Conservation (phyloP, 2,329 filamentous ascomycete genomes). For the Aspergillus uvarum region DNA sequence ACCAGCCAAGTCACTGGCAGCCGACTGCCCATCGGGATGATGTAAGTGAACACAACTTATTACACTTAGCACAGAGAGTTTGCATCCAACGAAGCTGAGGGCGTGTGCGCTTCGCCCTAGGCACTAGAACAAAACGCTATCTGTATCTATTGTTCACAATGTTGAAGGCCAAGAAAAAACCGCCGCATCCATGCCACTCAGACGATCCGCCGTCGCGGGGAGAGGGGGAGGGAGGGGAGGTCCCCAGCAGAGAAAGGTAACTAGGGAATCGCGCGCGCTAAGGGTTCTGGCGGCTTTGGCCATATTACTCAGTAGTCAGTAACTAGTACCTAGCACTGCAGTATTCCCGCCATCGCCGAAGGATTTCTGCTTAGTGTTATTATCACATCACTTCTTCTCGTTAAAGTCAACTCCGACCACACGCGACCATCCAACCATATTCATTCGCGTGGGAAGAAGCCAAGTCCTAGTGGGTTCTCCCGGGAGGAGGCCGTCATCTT, state of each 20-base stretch:
- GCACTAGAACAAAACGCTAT: no score
- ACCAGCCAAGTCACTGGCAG: not conserved
- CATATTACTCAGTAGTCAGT: no score
- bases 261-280: constrained; percentile 11
- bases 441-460: not conserved
- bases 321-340: not conserved
- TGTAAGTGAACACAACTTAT: not conserved
- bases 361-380: constrained; percentile 10
- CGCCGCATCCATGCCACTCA: not conserved
- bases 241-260: not conserved
- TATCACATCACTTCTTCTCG: constrained; percentile 8
- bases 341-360: constrained; percentile 1
- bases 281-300: constrained; percentile 3
- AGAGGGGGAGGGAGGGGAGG: not conserved
- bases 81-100: no score
- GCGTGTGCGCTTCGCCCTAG: not conserved
- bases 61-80: not conserved
- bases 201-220: constrained; percentile 15
- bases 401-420: not conserved
- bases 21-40: constrained; percentile 5
- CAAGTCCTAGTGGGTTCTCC: not conserved
- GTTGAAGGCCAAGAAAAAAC: constrained; percentile 9
- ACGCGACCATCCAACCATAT: not conserved
- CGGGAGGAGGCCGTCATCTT: not conserved
- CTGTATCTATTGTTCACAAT: no score